Evolutionary conservation across 768 basidiomycete species (phyloP).

Genomic region (Melanogaster broomeanus): DNA sequence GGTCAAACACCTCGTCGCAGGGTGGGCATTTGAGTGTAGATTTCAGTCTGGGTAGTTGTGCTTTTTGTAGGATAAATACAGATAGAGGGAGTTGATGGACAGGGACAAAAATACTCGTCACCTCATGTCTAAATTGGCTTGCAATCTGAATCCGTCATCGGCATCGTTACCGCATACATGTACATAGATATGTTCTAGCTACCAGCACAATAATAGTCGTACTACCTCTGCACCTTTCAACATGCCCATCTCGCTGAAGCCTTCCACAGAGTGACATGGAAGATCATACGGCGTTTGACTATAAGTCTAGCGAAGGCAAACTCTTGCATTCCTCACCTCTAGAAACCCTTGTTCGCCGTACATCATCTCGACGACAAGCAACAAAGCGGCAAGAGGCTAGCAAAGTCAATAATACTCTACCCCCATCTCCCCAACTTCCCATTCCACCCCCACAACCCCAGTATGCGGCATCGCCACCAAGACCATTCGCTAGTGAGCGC

Average conservation of each 20-base stretch:
- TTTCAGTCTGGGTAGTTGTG: background rate
- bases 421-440: slow-evolving; percentile 13
- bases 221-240: background rate
- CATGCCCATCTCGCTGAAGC: slow-evolving; percentile 8
- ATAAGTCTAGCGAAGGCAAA: slow-evolving; percentile 23
- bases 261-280: slow-evolving; percentile 21
- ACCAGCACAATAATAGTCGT: background rate
- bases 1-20: slow-evolving; percentile 75
- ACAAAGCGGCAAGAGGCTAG: slow-evolving; percentile 6
- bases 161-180: slow-evolving; percentile 11
- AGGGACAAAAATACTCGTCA: background rate
- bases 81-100: background rate
- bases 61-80: slow-evolving; percentile 8
- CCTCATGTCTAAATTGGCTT: background rate
- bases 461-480: slow-evolving; percentile 9
- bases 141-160: background rate
- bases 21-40: slow-evolving; percentile 57
- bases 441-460: background rate
- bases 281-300: slow-evolving; percentile 15
- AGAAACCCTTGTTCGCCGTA: slow-evolving; percentile 53
- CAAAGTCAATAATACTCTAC: background rate
- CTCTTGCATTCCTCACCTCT: slow-evolving; percentile 54
- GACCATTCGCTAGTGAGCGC: slow-evolving; percentile 3
- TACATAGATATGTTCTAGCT: slow-evolving; percentile 10
- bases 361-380: slow-evolving; percentile 45